A percentile compares a stretch with the other conserved stretches of the same genome.
These are phyloP conservation scores for Fistulinella cinereoalba DNA, from an alignment of 1,284 basidiomycete species.

Conservation along the genomic window DNA sequence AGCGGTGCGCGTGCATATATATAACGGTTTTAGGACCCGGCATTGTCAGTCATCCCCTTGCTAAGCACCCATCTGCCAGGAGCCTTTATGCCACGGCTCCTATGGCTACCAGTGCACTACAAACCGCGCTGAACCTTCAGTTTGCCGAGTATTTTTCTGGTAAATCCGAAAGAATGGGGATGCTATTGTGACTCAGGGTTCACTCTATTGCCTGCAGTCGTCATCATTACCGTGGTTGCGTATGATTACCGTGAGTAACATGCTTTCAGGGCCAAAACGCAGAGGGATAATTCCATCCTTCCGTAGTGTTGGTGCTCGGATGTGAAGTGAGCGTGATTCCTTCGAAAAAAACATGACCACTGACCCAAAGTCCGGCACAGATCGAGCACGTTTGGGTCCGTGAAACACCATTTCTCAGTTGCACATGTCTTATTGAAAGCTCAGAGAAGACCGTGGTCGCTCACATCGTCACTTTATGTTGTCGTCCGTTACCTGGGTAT, in stretches of 20 bases:
- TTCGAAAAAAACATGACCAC: neutral
- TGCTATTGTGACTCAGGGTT: too few species aligned
- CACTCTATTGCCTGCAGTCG: too few species aligned
- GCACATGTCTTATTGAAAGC: neutral
- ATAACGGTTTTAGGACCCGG: too few species aligned
- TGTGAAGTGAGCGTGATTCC: constrained; percentile 4
- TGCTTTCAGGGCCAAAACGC: neutral
- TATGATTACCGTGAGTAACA: constrained; percentile 6
- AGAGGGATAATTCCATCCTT: neutral
- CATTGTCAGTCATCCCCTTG: neutral
- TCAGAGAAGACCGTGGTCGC: constrained; percentile 5
- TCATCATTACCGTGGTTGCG: neutral
- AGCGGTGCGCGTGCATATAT: too few species aligned
- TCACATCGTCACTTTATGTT: constrained; percentile 7
- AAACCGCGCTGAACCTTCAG: neutral
- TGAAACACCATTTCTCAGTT: neutral
- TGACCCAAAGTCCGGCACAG: neutral
- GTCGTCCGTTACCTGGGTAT: constrained; percentile 7
- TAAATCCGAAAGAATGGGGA: neutral
- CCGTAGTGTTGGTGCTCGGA: constrained; percentile 3
- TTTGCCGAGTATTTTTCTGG: neutral
- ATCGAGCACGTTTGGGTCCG: constrained; percentile 8
- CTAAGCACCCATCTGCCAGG: neutral
- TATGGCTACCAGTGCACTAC: neutral
- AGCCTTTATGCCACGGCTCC: too few species aligned